phyloP scores from a whole-genome alignment of 1,284 basidiomycete species.

The Rhodotorula sp. region DNA sequence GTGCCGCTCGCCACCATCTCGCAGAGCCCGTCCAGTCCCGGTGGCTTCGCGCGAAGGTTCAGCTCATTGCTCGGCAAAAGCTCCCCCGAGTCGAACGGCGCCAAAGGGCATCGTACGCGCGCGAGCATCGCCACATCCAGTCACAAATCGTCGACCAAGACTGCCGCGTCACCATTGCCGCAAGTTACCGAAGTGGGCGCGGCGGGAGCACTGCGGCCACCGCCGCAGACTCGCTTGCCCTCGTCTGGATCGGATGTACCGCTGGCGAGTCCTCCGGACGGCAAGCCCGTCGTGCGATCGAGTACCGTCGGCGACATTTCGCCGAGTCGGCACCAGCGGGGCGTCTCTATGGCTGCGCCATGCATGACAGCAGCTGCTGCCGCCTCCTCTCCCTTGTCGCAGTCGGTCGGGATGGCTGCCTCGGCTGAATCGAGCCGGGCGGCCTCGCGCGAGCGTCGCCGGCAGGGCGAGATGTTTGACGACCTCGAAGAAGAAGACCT shows the following conservation, averaged over 20 bases:
- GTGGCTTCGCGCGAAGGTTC: constrained; percentile 46
- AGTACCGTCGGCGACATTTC: constrained; percentile 42
- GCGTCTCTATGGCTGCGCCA: constrained; percentile 33
- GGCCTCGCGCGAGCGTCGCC: constrained; percentile 45
- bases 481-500: constrained; percentile 33
- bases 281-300: constrained; percentile 37
- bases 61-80: constrained; percentile 47
- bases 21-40: constrained; percentile 12
- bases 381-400: constrained; percentile 1
- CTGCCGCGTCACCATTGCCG: constrained; percentile 39
- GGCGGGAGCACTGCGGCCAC: constrained; percentile 3
- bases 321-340: constrained; percentile 35
- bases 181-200: constrained; percentile 39
- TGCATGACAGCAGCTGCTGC: background rate
- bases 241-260: constrained; percentile 38
- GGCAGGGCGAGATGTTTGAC: constrained; percentile 49
- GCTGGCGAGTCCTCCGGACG: constrained; percentile 33
- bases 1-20: constrained; percentile 18
- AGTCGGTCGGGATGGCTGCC: background rate
- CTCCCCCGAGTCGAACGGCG: constrained; percentile 11
- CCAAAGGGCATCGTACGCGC: constrained; percentile 41
- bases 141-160: constrained; percentile 51
- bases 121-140: constrained; percentile 63
- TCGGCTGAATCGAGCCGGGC: constrained; percentile 2
- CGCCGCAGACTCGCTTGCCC: constrained; percentile 1